A percentile compares a stretch with the other conserved stretches of the same genome.
phyloP scores from a whole-genome alignment of 495 filamentous ascomycete species.

The Aspergillus nanangensis region DNA sequence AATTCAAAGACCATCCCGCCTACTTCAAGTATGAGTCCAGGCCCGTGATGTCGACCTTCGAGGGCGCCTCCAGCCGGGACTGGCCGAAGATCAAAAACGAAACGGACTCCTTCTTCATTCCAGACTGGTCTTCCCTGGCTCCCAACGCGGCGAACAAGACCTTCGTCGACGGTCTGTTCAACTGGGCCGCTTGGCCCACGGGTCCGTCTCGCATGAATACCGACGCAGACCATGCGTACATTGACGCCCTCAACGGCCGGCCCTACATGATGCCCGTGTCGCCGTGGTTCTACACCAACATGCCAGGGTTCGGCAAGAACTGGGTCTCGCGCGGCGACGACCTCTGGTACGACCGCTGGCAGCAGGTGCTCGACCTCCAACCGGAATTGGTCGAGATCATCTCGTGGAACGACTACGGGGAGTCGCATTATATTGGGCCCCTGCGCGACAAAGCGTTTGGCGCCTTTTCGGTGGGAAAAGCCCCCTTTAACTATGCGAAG shows the following conservation, averaged over 20 bases:
- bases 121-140: constrained; percentile 57
- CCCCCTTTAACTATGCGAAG: constrained; percentile 42
- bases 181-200: constrained; percentile 68
- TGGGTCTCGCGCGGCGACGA: constrained; percentile 64
- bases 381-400: constrained; percentile 53
- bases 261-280: constrained; percentile 72
- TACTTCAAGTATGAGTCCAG: constrained; percentile 49
- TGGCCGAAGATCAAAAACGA: constrained; percentile 48
- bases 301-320: constrained; percentile 62
- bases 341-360: constrained; percentile 69
- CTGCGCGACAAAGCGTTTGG: constrained; percentile 29
- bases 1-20: constrained; percentile 40
- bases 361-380: constrained; percentile 54
- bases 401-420: constrained; percentile 67
- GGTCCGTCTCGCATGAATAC: constrained; percentile 47
- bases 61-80: constrained; percentile 51
- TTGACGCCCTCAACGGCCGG: constrained; percentile 39
- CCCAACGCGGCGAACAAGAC: constrained; percentile 22
- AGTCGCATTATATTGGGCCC: constrained; percentile 63
- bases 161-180: constrained; percentile 53
- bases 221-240: constrained; percentile 53
- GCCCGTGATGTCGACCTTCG: constrained; percentile 66
- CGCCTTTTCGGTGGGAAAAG: constrained; percentile 36
- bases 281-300: constrained; percentile 66
- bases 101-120: constrained; percentile 51